Conservation (phyloP, 176 grass and related monocot species). For the Triticum monococcum region DNA sequence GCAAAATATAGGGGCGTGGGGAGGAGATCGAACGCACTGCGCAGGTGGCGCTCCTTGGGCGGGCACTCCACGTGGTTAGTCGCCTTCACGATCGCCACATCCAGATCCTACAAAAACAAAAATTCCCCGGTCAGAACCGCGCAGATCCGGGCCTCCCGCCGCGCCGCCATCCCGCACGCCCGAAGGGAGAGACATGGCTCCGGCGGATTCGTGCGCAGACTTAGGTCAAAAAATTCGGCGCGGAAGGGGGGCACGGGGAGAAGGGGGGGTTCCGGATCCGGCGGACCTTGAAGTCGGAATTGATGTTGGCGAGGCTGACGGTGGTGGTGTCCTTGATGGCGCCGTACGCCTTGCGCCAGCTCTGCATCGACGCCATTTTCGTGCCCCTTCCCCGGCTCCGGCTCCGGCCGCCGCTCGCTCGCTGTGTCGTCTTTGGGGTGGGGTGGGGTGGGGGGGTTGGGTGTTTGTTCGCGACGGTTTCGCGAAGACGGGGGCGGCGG, state of each 20-base stretch:
- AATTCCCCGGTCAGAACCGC: slow-evolving; percentile 28
- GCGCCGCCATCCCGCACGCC: not conserved
- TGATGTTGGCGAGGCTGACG: slow-evolving; percentile 89
- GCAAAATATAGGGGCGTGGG: slow-evolving; percentile 4
- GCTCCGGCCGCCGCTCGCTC: not conserved
- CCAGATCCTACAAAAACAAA: slow-evolving; percentile 82
- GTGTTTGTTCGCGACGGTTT: not conserved
- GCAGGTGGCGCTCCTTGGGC: slow-evolving; percentile 95
- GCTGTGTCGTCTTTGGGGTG: not conserved
- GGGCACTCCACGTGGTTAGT: slow-evolving; percentile 92
- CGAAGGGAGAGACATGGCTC: slow-evolving; percentile 8
- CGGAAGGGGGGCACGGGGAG: no score
- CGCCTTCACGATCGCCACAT: slow-evolving; percentile 99
- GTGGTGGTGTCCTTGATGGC: slow-evolving; percentile 94
- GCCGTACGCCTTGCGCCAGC: slow-evolving; percentile 99
- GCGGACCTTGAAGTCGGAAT: slow-evolving; percentile 93
- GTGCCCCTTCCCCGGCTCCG: not conserved
- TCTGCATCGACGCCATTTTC: slow-evolving; percentile 81
- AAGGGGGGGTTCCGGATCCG: not conserved
- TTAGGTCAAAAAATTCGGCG: not conserved
- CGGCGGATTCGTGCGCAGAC: slow-evolving; percentile 7
- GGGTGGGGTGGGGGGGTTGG: not conserved
- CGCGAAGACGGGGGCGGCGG: not conserved
- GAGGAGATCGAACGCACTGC: slow-evolving; percentile 57
- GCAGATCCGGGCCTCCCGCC: slow-evolving; percentile 31